Base-by-base conservation (phyloP, 371 early-diverging fungal species). In the Conidiobolus incongruus region DNA sequence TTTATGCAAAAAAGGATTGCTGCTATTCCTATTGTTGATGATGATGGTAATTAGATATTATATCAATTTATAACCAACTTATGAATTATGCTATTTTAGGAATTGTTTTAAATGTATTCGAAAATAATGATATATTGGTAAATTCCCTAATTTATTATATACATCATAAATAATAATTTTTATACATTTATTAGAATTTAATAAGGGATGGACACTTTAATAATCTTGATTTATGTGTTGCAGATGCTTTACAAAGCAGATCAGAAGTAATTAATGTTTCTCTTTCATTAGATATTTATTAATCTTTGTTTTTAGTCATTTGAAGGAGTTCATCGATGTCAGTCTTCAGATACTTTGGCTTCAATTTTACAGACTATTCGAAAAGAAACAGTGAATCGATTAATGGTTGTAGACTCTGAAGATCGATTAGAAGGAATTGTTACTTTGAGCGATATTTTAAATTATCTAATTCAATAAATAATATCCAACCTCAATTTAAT, bases 271-370 rank as follows among this genome's bases (percentile, higher is more conserved):
- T 17, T 13, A 30, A 1, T 38, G 7, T 15, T 15, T 20, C 4
- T 19, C 19, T 35, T 6, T 37, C 4, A 20, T 8, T 37, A 37
- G 17, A 37, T n/a, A 13, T 39, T 34, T 17, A 21, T 23, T 40
- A 13, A 17, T 21, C 7, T 35, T 7, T 40, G 17, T 24, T 15
- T 38, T 5, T 43, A 70, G 66, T 84, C 90, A 51, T 91, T 88
- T 54, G 75, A 81, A 17, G 92, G 91, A 1, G 87, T 93, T 5
- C 93, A 92, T 52, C 82, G 89, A 8, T 95, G 96, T 59, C 75
- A 74, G 0, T 46, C 72, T 38, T 68, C 62, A 38, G 92, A 92
- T 56, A 86, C 86, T 30, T 66, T 95, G 15, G 68, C 73, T 26
- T 80, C 81, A 0, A 72, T 93, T 35, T 69, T 95, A 44, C 78